phyloP scores from a whole-genome alignment of 2,329 filamentous ascomycete genomes.

The Chaetomiaceae sp. region DNA sequence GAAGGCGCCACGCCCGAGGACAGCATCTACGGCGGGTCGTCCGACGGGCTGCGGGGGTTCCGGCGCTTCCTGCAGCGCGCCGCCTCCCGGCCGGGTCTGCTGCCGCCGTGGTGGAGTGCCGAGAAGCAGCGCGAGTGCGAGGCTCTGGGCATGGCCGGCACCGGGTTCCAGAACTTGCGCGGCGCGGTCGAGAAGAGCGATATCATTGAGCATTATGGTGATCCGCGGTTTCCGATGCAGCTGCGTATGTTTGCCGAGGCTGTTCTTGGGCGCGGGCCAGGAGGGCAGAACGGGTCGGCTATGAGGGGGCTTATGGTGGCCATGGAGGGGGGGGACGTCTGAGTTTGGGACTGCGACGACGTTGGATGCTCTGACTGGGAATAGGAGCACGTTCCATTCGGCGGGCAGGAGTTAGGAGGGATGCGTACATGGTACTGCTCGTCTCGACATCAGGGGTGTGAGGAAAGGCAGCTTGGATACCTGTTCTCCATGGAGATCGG shows the following conservation, averaged over 20 bases:
- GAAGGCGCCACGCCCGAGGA: constrained; percentile 28
- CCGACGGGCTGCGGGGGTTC: constrained; percentile 32
- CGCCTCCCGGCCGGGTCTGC: constrained; percentile 25
- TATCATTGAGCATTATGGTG: constrained; percentile 41
- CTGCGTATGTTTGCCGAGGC: constrained; percentile 45
- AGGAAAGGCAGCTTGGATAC: too few relatives aligned
- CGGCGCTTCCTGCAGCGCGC: constrained; percentile 33
- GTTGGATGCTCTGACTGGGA: too few relatives aligned
- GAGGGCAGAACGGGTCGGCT: constrained; percentile 27
- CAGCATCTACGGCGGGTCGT: constrained; percentile 24
- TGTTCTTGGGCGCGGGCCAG: constrained; percentile 33
- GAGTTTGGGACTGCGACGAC: too few relatives aligned
- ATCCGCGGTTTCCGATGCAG: constrained; percentile 45
- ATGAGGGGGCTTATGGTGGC: constrained; percentile 24
- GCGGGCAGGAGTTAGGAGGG: too few relatives aligned
- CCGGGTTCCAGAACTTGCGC: constrained; percentile 31
- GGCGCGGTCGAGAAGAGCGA: constrained; percentile 32
- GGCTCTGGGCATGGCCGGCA: constrained; percentile 29
- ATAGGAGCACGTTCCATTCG: too few relatives aligned
- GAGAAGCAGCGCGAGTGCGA: constrained; percentile 38
- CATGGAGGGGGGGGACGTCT: neutral
- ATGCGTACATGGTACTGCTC: too few relatives aligned
- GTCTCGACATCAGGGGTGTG: too few relatives aligned
- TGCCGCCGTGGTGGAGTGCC: constrained; percentile 44
- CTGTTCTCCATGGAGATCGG: too few relatives aligned